These are phyloP conservation scores for Ambrosia trifida DNA, from an alignment of 129 eudicot species.

Conservation along the genomic window DNA sequence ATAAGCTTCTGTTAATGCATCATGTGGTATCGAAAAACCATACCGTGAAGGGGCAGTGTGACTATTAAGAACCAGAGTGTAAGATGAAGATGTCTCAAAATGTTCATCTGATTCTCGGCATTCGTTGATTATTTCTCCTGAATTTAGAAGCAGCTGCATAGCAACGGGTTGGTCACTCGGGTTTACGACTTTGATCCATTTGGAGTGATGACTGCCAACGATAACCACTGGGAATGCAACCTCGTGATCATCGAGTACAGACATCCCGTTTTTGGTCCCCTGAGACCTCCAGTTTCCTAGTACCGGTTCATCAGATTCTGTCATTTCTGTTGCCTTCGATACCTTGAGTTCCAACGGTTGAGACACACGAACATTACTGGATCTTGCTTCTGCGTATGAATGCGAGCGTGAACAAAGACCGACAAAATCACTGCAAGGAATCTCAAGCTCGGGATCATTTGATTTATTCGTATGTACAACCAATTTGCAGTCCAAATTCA, in stretches of 20 bases:
- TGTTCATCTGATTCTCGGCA: conserved; percentile 48
- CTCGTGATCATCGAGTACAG: conserved; percentile 58
- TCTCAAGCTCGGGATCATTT: conserved; percentile 42
- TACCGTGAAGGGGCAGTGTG: conserved; percentile 47
- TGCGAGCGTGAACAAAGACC: conserved; percentile 39
- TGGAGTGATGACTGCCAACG: conserved; percentile 53
- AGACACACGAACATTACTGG: conserved; percentile 25
- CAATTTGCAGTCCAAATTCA: conserved; percentile 51
- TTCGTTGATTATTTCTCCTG: conserved; percentile 64
- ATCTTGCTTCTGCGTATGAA: conserved; percentile 33
- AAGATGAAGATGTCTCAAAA: conserved; percentile 49
- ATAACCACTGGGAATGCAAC: conserved; percentile 59
- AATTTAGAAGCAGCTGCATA: conserved; percentile 77
- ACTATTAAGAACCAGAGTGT: conserved; percentile 41
- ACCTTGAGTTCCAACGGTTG: conserved; percentile 51
- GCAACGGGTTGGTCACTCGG: conserved; percentile 73
- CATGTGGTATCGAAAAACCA: conserved; percentile 68
- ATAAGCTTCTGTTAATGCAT: conserved; percentile 65
- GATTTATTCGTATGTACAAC: conserved; percentile 61
- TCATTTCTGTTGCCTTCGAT: conserved; percentile 61
- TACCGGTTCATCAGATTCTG: conserved; percentile 66
- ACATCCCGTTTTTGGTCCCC: conserved; percentile 46
- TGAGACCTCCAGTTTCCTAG: conserved; percentile 78
- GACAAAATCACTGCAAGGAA: conserved; percentile 56
- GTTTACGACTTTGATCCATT: conserved; percentile 60